A percentile compares a stretch with the other conserved stretches of the same genome.
These are phyloP conservation scores for Trypanosoma conorhini DNA, from an alignment of 208 protist species.

Conservation along the genomic window DNA sequence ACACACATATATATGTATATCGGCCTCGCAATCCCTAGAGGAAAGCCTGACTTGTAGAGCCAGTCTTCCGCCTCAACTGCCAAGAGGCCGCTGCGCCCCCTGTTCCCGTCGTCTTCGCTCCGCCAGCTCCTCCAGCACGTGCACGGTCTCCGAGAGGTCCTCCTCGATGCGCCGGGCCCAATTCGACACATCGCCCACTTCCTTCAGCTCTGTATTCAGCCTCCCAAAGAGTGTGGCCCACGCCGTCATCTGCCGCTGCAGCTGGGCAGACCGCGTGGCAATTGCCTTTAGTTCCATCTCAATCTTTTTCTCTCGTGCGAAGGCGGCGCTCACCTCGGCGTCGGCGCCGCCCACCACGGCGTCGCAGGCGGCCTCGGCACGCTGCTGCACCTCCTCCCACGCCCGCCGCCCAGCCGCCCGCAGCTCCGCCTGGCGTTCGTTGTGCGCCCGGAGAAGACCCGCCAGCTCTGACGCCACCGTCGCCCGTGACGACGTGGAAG, in stretches of 20 bases:
- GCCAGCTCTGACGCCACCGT: conserved; percentile 1
- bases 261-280: conserved; percentile 5
- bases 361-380: conserved; percentile 10
- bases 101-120: conserved; percentile 12
- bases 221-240: conserved; percentile 23
- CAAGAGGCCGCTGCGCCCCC: conserved; percentile 8
- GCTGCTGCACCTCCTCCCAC: conserved; percentile 8
- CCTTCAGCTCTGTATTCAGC: conserved; percentile 22
- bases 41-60: not conserved
- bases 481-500: not conserved
- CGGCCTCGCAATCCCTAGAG: not conserved
- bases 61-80: not conserved
- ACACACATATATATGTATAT: not conserved
- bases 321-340: not conserved
- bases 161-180: conserved; percentile 23
- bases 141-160: conserved; percentile 20
- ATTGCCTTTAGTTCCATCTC: conserved; percentile 19
- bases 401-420: not conserved
- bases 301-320: conserved; percentile 23
- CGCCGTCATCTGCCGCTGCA: conserved; percentile 15
- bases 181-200: conserved; percentile 27
- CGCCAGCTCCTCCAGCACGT: conserved; percentile 14
- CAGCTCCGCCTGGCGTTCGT: conserved; percentile 12
- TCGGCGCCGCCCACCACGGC: not conserved
- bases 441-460: conserved; percentile 6